Base-by-base conservation (phyloP, 148 eudicot species). In the Salicornia ramosissima region DNA sequence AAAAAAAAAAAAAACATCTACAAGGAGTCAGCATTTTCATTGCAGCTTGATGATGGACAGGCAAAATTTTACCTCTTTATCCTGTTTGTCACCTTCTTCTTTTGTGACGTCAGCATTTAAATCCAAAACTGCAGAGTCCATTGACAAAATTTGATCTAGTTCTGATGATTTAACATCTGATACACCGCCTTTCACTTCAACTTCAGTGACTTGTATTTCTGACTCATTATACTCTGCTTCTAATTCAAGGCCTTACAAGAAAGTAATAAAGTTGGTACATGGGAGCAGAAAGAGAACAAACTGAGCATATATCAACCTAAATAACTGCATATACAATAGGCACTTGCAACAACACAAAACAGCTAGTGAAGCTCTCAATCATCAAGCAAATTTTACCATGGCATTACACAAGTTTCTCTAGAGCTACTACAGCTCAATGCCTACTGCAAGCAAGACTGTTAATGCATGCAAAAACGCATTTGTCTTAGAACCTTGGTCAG, bases 61-160 rank as follows among this genome's bases (percentile, higher is more conserved):
- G 67, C n/a, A 58, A 34, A 73, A 64, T 19, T 49, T 46, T 74
- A 88, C 97, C 93, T 90, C 96, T 76, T 86, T 90, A 47, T 74
- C 74, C 74, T 85, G 85, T 67, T 80, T 63, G 57, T 55, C 80
- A 69, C 79, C 84, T 66, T 67, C 68, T 75, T 74, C 82, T 75
- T 68, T 75, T 73, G 80, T 84, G 46, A 45, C 79, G 36, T 80
- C 82, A 67, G 68, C 67, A 69, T 64, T 80, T 55, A 71, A 62
- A 55, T 78, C 74, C 68, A 85, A 68, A 52, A 46, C 71, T 70
- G 73, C 78, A 58, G 89, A 75, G 70, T 79, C 90, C 64, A 65
- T 84, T 36, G 87, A 82, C 77, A 93, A 75, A 75, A 93, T 88
- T 74, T 88, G 81, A 81, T 93, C 98, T 61, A 93, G 53, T 61